Base-by-base conservation (phyloP, 306 rosid genomes). In the Trifolium dubium region DNA sequence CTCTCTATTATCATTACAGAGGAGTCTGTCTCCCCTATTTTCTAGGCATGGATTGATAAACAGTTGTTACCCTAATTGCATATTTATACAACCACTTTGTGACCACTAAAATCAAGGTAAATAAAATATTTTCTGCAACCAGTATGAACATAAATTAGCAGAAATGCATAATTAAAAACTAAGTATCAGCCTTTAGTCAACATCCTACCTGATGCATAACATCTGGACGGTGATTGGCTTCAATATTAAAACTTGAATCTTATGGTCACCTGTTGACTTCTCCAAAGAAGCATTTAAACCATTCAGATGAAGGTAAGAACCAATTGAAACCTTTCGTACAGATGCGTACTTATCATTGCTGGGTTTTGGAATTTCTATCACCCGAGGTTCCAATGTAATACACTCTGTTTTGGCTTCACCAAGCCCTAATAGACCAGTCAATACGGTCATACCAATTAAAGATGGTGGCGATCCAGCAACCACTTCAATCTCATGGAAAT, bases 221-320 rank as follows among this genome's bases (percentile, higher is more conserved):
- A 84, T 79, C 56, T 83, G 86, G 74, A 88, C 15, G 12, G 81
- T 66, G 69, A 87, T 73, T 63, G 92, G 91, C 82, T 88, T 86
- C 82, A 88, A 75, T 62, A 47, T 78, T 41, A 89, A 84, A 80
- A 93, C 81, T 80, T 83, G 83, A 76, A 71, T 63, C 66, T 82
- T 81, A 79, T 75, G 86, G 75, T 81, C 80, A 32, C 83, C 86
- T 12, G 72, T 79, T 46, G 83, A 66, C 65, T 66, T 81, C 51
- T 72, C 90, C 85, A 91, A 67, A 74, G 79, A 84, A 79, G 80
- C 88, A 83, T 78, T 80, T 64, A 89, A 37, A 72, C 97, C 98
- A 80, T 82, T 80, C 60, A 87, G 66, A 63, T 62, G 86, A 69
- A 91, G 70, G 81, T 88, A 86, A 49, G 79, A 86, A 77, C 81